phyloP scores from a whole-genome alignment of 2,329 filamentous ascomycete species.

The Escovopsis sp. region DNA sequence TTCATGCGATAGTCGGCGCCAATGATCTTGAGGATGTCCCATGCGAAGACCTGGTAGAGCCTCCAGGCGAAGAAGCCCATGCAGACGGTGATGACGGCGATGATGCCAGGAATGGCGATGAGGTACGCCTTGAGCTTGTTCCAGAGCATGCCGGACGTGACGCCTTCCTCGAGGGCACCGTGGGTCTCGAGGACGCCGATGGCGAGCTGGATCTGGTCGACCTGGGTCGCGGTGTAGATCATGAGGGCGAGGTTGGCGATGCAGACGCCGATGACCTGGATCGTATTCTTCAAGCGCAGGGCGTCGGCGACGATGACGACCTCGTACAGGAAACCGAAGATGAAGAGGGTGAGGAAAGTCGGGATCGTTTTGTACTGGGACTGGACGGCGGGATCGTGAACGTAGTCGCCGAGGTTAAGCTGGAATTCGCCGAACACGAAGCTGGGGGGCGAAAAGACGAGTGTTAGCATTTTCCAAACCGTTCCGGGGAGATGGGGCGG shows the following conservation, averaged over 20 bases:
- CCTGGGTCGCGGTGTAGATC: constrained; percentile 85
- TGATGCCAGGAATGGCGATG: constrained; percentile 70
- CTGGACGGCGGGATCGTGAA: constrained; percentile 23
- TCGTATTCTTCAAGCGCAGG: constrained; percentile 88
- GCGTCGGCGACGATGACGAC: constrained; percentile 86
- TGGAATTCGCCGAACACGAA: constrained; percentile 89
- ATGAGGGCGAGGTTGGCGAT: constrained; percentile 83
- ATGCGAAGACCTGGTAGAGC: constrained; percentile 95
- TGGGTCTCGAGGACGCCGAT: constrained; percentile 36
- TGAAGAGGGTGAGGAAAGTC: constrained; percentile 90
- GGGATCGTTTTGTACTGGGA: constrained; percentile 61
- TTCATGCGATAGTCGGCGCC: constrained; percentile 95
- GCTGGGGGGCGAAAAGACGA: no score
- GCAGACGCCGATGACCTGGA: constrained; percentile 92
- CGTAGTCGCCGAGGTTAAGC: constrained; percentile 31
- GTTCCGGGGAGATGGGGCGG: neutral
- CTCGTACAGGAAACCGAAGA: constrained; percentile 92
- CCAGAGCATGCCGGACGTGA: constrained; percentile 42
- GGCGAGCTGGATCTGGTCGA: constrained; percentile 73
- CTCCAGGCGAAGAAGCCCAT: constrained; percentile 80
- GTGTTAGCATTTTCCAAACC: constrained; percentile 5
- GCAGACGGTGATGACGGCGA: constrained; percentile 56
- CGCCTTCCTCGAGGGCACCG: constrained; percentile 26
- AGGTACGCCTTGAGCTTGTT: constrained; percentile 55
- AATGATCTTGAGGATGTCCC: constrained; percentile 99